These are phyloP conservation scores for Peniophora sp. DNA, from an alignment of 1,284 basidiomycete species.

Conservation along the genomic window DNA sequence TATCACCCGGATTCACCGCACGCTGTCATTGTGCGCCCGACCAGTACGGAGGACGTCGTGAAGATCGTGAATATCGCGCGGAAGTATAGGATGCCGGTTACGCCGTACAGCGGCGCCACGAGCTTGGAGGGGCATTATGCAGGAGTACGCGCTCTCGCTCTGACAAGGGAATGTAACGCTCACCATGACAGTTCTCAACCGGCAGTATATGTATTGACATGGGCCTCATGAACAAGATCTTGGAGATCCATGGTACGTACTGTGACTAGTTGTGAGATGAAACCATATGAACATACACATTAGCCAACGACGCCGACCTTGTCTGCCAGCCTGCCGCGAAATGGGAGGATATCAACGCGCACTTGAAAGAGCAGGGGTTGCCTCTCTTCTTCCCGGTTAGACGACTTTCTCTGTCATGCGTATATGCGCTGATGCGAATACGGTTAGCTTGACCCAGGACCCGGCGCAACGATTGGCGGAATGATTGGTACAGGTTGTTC, in stretches of 20 bases:
- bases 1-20: slow-evolving; percentile 62
- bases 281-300: slow-evolving; percentile 1
- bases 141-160: slow-evolving; percentile 35
- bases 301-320: slow-evolving; percentile 62
- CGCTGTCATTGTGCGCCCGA: slow-evolving; percentile 47
- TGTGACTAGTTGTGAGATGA: neutral
- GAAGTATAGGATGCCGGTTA: slow-evolving; percentile 45
- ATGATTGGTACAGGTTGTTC: slow-evolving; percentile 52
- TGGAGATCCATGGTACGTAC: slow-evolving; percentile 56
- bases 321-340: slow-evolving; percentile 75
- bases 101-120: slow-evolving; percentile 56
- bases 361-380: slow-evolving; percentile 61
- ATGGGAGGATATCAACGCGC: slow-evolving; percentile 85
- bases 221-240: slow-evolving; percentile 76
- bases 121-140: slow-evolving; percentile 53
- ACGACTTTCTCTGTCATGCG: neutral
- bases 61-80: slow-evolving; percentile 49
- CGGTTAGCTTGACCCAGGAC: slow-evolving; percentile 41
- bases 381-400: slow-evolving; percentile 66
- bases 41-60: slow-evolving; percentile 50
- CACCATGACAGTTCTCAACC: slow-evolving; percentile 30
- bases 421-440: neutral
- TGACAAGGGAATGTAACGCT: neutral
- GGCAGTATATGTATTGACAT: slow-evolving; percentile 85
- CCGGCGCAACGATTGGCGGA: slow-evolving; percentile 48